Evolutionary conservation across 805 yeast species (phyloP).

Genomic region (Debaryomyces prosopidis): DNA sequence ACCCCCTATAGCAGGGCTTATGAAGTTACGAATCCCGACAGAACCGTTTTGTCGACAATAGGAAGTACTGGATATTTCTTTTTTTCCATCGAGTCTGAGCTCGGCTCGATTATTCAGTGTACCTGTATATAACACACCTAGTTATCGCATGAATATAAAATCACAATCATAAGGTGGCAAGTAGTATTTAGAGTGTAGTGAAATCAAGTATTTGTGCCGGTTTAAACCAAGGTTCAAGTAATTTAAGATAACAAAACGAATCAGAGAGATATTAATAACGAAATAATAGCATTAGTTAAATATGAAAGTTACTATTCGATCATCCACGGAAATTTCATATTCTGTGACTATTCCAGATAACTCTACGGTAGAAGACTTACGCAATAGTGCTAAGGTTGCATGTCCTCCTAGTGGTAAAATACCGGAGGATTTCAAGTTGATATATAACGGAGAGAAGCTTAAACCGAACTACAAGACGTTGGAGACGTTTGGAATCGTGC

Average conservation of each 20-base stretch:
- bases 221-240: too few relatives aligned
- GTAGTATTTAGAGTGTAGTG: background rate
- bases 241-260: too few relatives aligned
- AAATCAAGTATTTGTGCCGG: too few relatives aligned
- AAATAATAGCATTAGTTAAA: background rate
- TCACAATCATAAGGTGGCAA: background rate
- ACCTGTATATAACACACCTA: background rate
- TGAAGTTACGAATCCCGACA: too few relatives aligned
- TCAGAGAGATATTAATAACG: too few relatives aligned
- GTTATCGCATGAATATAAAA: background rate
- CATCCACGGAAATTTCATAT: conserved; percentile 45
- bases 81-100: too few relatives aligned
- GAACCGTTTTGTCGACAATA: too few relatives aligned
- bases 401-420: conserved; percentile 31
- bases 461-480: conserved; percentile 25
- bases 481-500: conserved; percentile 18
- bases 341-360: conserved; percentile 51
- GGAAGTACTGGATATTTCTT: too few relatives aligned
- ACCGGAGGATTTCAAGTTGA: conserved; percentile 40
- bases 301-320: conserved; percentile 53
- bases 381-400: conserved; percentile 46
- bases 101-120: too few relatives aligned
- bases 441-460: conserved; percentile 39
- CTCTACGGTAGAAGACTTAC: conserved; percentile 53
- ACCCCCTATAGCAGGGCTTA: too few relatives aligned